These are phyloP conservation scores for Phytopythium litorale DNA, from an alignment of 352 stramenopile species.

Conservation along the genomic window DNA sequence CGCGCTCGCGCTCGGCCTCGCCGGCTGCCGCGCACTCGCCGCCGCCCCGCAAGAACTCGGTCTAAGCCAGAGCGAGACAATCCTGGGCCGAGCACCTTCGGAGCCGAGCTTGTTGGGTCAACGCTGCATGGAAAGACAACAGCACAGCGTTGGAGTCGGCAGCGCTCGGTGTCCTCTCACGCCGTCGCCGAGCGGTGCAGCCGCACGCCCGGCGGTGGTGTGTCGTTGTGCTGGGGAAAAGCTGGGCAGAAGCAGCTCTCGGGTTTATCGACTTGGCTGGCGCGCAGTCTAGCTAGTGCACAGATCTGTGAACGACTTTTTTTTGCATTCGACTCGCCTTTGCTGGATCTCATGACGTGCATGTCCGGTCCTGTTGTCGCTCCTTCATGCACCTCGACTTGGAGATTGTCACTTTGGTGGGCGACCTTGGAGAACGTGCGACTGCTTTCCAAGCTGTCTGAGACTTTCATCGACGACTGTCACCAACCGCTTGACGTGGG, in stretches of 20 bases:
- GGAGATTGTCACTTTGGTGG: too few species aligned
- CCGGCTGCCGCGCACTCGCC: constrained; percentile 45
- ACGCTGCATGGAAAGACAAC: neutral
- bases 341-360: neutral
- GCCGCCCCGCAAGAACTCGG: constrained; percentile 62
- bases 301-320: constrained; percentile 7
- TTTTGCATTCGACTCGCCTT: neutral
- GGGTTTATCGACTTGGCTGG: constrained; percentile 3
- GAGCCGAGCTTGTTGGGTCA: neutral
- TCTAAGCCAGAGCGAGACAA: constrained; percentile 28
- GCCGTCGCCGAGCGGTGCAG: neutral
- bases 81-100: neutral
- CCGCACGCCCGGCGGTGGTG: neutral
- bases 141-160: neutral
- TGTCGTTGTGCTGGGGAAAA: neutral
- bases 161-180: constrained; percentile 1
- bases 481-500: too few species aligned
- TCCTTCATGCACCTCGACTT: too few species aligned
- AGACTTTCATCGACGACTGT: neutral
- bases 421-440: too few species aligned
- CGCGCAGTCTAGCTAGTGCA: neutral
- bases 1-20: constrained; percentile 58
- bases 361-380: too few species aligned
- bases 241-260: neutral
- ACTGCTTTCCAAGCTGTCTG: too few species aligned